Percentiles rank a stretch among this genome's conserved stretches.
phyloP scores from a whole-genome alignment of 2,329 filamentous ascomycete species.

The Akanthomyces muscarius region DNA sequence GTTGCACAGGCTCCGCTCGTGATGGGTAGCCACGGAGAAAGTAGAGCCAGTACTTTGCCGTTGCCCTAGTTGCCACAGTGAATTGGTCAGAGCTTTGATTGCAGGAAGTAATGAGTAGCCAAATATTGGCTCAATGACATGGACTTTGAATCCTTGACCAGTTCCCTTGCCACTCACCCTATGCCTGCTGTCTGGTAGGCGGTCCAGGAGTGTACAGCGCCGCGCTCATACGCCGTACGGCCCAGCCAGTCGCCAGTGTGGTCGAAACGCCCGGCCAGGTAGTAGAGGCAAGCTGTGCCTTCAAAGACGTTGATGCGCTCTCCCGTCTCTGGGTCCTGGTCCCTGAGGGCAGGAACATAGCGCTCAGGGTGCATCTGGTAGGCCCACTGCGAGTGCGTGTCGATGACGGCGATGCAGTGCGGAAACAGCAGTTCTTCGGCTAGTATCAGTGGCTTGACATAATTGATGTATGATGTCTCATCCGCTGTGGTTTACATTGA shows the following conservation, averaged over 20 bases:
- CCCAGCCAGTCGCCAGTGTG: constrained; percentile 32
- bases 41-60: constrained; percentile 35
- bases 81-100: constrained; percentile 1
- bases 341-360: constrained; percentile 32
- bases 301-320: constrained; percentile 33
- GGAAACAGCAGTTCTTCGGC: constrained; percentile 27
- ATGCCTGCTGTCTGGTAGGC: constrained; percentile 35
- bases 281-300: constrained; percentile 35
- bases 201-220: constrained; percentile 29
- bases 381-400: constrained; percentile 32
- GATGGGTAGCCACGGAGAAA: constrained; percentile 21
- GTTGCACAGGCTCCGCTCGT: constrained; percentile 3
- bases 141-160: background rate
- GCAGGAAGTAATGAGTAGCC: background rate
- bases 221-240: constrained; percentile 27
- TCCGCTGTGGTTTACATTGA: too few relatives aligned
- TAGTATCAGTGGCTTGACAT: too few relatives aligned
- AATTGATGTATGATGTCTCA: too few relatives aligned
- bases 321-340: constrained; percentile 27
- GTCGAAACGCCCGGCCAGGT: constrained; percentile 33
- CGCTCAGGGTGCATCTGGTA: constrained; percentile 33
- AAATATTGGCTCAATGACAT: too few relatives aligned
- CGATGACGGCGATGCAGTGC: constrained; percentile 32
- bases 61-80: constrained; percentile 18
- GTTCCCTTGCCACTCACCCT: constrained; percentile 23